phyloP scores from a whole-genome alignment of 345 rosid species.

The Iberis pinnata region DNA sequence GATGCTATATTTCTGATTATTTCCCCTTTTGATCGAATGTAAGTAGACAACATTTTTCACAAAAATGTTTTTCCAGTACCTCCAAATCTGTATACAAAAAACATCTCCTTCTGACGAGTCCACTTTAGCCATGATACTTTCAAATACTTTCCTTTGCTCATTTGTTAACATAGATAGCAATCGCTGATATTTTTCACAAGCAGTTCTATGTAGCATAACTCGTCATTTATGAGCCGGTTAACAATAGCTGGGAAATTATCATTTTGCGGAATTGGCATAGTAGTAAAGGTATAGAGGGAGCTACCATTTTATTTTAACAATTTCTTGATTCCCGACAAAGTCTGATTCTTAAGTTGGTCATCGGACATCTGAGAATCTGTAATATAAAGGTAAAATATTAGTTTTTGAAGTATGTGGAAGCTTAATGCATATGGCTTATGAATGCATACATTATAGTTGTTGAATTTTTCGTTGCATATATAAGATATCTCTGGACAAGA shows the following conservation, averaged over 20 bases:
- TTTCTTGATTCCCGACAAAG: not conserved
- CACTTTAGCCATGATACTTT: not conserved
- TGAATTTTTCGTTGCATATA: not conserved
- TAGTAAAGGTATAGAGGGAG: not conserved
- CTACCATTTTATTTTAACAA: not conserved
- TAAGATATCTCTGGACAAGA: not conserved
- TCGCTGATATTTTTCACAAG: not conserved
- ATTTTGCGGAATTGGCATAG: not conserved
- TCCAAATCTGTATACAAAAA: not conserved
- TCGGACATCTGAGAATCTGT: not conserved
- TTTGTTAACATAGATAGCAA: not conserved
- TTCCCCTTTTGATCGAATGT: not conserved
- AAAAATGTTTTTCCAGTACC: not conserved
- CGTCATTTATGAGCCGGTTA: not conserved
- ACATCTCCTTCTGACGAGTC: not conserved
- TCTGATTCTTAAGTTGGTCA: not conserved
- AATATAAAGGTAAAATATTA: too few species aligned
- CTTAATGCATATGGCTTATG: not conserved
- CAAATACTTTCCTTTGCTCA: not conserved
- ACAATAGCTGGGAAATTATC: not conserved
- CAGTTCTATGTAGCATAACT: not conserved
- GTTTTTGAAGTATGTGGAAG: not conserved
- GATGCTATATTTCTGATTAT: not conserved
- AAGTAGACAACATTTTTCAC: not conserved
- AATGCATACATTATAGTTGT: not conserved